A percentile compares a stretch with the other conserved stretches of the same genome.
These are phyloP conservation scores for Venturia nashicola DNA, from an alignment of 2,329 filamentous ascomycete genomes.

Conservation along the genomic window DNA sequence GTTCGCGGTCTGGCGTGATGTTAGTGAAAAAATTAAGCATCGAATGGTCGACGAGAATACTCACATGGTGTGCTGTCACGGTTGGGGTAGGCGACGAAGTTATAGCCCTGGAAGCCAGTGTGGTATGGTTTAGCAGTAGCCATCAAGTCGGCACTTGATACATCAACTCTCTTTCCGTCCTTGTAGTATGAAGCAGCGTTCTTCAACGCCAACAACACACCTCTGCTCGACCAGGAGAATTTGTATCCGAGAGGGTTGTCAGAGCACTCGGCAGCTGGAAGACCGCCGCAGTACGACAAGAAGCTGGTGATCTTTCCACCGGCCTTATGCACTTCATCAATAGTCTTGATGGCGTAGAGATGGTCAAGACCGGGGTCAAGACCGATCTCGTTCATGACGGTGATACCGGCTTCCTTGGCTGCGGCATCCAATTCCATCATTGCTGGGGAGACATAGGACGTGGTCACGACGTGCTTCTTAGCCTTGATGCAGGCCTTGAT, in stretches of 20 bases:
- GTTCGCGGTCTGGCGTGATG: constrained; percentile 48
- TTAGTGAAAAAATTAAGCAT: neutral
- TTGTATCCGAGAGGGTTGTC: constrained; percentile 92
- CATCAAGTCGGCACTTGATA: constrained; percentile 60
- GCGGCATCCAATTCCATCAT: constrained; percentile 80
- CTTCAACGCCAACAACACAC: constrained; percentile 74
- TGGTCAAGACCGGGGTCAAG: constrained; percentile 62
- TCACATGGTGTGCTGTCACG: constrained; percentile 65
- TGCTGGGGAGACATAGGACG: constrained; percentile 81
- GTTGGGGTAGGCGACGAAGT: constrained; percentile 89
- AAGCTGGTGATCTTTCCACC: constrained; percentile 80
- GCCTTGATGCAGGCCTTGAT: constrained; percentile 87
- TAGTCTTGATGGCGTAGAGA: constrained; percentile 74
- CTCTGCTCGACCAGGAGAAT: constrained; percentile 65
- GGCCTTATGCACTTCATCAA: constrained; percentile 72
- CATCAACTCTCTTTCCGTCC: constrained; percentile 57
- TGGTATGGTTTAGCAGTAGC: constrained; percentile 75
- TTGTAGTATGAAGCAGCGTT: constrained; percentile 78
- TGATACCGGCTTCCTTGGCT: constrained; percentile 83
- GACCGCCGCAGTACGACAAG: constrained; percentile 73
- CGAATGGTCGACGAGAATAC: neutral
- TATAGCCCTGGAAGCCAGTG: constrained; percentile 73
- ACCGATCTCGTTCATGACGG: constrained; percentile 95
- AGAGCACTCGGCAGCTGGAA: constrained; percentile 55
- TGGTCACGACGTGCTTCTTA: constrained; percentile 96